Base-by-base conservation (phyloP, 2,329 filamentous ascomycete species). In the Tolypocladium album region DNA sequence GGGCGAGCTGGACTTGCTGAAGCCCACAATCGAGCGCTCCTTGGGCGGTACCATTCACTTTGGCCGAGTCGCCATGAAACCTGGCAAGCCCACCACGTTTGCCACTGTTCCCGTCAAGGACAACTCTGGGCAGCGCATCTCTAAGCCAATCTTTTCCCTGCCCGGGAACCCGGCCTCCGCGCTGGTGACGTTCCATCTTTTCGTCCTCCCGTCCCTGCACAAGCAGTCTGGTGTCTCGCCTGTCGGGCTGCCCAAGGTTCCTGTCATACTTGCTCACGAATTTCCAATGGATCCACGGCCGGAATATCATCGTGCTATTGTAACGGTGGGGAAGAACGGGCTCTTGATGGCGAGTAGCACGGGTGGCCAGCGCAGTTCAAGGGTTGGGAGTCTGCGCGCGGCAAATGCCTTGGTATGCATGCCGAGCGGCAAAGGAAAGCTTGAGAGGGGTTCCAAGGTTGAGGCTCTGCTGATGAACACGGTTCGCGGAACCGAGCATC, bases 71-170 rank as follows among this genome's bases (percentile, higher is more conserved):
- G 84, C 88, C 59, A 97, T 99, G 94, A 99, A 99, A 77, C 94
- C 94, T 0, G 94, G 94, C 5, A 99, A 97, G 74, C 94, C 94
- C 2, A 97, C 92, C 0, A 99, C 94, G 0, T 99, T 99, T 72
- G 94, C 94, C 2, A 97, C 91, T 0, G 82, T 97, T 0, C 87
- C 90, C 1, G 78, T 82, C 45, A 87, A 86, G 72, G 78, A 83
- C 61, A 82, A 82, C 62, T 70, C 68, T 1, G 84, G 86, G 24
- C 77, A 82, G 47, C 81, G 86, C 55, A 73, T 84, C 31, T 77
- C 76, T 1, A 92, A 89, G 69, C 81, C 88, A 61, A 84, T 99
- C 64, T 99, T 99, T 75, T 90, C 90, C 0, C 80, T 99, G 0
- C 94, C 94, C 0, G 94, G 94, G 0, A 99, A 99, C 71, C 94